Conservation (phyloP, 2,329 filamentous ascomycete genomes). For the Exophiala sp. region DNA sequence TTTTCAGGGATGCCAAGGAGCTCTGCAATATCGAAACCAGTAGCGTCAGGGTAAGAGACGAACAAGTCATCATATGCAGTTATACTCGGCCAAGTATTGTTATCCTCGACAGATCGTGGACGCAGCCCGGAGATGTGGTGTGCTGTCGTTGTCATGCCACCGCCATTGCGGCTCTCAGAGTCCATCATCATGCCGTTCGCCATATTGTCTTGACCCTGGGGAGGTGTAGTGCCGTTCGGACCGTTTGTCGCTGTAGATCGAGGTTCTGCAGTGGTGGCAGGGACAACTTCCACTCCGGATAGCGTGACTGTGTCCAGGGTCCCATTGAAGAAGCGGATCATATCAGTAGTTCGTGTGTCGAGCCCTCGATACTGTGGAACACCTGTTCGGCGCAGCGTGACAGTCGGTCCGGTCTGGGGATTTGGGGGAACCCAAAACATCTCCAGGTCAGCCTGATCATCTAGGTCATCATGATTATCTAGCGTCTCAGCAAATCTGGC, state of each 20-base stretch:
- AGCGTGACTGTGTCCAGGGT: conserved; percentile 2
- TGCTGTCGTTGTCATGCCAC: not conserved
- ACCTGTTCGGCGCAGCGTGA: not conserved
- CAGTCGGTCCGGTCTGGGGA: not conserved
- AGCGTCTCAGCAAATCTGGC: too few relatives aligned
- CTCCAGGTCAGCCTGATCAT: not conserved
- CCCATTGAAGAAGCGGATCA: not conserved
- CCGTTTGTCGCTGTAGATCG: not conserved
- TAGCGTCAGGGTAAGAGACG: too few relatives aligned
- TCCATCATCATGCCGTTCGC: not conserved
- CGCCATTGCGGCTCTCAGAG: not conserved
- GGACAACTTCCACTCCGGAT: not conserved
- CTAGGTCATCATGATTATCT: too few relatives aligned
- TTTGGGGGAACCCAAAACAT: not conserved
- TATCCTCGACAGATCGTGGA: not conserved
- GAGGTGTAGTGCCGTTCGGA: not conserved
- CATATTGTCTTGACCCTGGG: not conserved
- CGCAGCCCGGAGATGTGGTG: not conserved
- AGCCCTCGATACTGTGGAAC: not conserved
- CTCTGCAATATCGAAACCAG: too few relatives aligned
- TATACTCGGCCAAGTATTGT: too few relatives aligned
- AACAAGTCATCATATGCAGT: too few relatives aligned
- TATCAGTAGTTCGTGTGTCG: not conserved
- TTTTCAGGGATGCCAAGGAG: too few relatives aligned
- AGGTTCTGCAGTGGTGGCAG: not conserved